phyloP scores from a whole-genome alignment of 352 stramenopile genomes.

The Phytophthora meadii region DNA sequence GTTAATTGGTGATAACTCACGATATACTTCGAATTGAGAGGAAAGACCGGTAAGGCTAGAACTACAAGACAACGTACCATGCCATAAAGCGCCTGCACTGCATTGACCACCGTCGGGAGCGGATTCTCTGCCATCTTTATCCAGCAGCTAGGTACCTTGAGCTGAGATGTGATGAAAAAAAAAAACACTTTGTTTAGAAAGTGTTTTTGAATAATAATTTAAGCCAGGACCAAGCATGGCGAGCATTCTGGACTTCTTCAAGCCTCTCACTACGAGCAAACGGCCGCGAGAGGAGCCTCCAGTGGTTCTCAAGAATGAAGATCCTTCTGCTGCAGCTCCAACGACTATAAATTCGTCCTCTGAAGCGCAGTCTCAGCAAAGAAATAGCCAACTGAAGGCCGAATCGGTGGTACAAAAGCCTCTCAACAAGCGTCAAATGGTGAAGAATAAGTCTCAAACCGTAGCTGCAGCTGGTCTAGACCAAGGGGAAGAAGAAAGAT shows the following conservation, averaged over 20 bases:
- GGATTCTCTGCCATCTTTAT: conserved; percentile 31
- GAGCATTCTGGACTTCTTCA: conserved; percentile 42
- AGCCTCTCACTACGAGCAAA: conserved; percentile 23
- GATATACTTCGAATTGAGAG: not conserved
- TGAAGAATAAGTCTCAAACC: not conserved
- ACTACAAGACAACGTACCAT: conserved; percentile 45
- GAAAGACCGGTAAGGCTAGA: not conserved
- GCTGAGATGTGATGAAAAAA: not conserved
- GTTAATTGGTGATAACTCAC: not conserved
- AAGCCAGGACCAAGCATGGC: conserved; percentile 10
- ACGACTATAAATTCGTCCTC: conserved; percentile 1
- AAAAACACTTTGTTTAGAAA: too few species aligned
- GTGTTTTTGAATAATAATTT: too few species aligned
- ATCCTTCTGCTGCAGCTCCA: not conserved
- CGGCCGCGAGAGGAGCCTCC: not conserved
- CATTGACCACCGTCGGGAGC: conserved; percentile 58
- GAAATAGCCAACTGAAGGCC: too few species aligned
- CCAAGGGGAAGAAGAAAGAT: not conserved
- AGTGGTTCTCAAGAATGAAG: not conserved
- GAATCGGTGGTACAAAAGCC: not conserved
- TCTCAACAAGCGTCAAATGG: conserved; percentile 10
- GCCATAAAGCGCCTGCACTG: conserved; percentile 69
- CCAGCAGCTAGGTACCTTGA: not conserved
- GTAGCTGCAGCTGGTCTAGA: not conserved
- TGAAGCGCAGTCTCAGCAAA: not conserved